A percentile compares a stretch with the other conserved stretches of the same genome.
Conservation (phyloP, 148 eudicot species). For the Amaranthus hypochondriacus region DNA sequence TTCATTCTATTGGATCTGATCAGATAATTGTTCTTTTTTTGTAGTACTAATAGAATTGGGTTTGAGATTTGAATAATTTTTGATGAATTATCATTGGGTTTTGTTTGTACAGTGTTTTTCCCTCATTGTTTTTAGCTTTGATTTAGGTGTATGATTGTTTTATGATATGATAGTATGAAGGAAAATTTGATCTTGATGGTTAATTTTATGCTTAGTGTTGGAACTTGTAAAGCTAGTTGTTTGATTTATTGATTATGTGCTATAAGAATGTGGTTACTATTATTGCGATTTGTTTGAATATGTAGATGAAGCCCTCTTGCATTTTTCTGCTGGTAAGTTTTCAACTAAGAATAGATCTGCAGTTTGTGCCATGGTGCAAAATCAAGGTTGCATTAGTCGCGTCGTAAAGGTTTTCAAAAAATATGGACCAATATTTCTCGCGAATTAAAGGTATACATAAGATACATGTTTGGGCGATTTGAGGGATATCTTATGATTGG, state of each 20-base stretch:
- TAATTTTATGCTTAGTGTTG: neutral
- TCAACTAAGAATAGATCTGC: neutral
- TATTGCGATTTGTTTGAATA: neutral
- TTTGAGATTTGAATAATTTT: neutral
- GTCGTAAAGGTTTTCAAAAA: no score
- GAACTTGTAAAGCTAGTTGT: neutral
- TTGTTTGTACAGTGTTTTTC: neutral
- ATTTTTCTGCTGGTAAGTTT: neutral
- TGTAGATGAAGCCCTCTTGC: neutral
- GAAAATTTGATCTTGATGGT: neutral
- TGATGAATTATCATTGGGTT: neutral
- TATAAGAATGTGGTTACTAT: neutral
- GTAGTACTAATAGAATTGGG: neutral
- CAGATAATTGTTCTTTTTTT: neutral
- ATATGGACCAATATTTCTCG: no score
- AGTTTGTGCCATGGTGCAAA: no score
- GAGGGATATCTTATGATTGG: no score
- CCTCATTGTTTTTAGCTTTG: neutral
- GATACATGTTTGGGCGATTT: no score
- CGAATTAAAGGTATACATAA: no score
- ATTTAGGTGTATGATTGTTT: neutral
- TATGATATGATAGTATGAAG: neutral
- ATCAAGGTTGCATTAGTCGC: no score
- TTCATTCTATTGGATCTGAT: conserved; percentile 13
- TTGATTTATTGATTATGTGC: conserved; percentile 12